Base-by-base conservation (phyloP, 2,329 filamentous ascomycete species). In the Rhynchosporium secalis region DNA sequence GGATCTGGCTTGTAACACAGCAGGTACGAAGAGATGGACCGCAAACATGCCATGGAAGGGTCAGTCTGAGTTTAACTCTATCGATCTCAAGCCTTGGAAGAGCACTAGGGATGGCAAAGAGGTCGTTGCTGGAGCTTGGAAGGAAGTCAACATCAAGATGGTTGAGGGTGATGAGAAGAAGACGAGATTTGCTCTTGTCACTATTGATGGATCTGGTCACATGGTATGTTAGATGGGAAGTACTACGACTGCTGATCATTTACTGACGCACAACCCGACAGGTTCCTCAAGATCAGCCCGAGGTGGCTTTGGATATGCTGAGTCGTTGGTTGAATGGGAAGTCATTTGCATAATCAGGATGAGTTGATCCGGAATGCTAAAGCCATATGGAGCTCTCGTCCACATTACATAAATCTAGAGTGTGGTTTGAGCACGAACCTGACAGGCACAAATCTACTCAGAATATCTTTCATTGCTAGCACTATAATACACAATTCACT, bases 1-100 rank as follows among this genome's bases (percentile, higher is more conserved):
- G 61, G 83, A 86, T 73, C 84, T 83, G 69, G 80, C 83, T 62
- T 86, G 83, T 73, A 86, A 86, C 71, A 71, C 69, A 3, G 67
- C 68, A 2, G 68, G 68, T 20, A 65, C 65, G 8, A 64, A 71
- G 63, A 59, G 75, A 33, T 78, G 75, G 75, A 76, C 77, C 20
- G 75, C 74, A 20, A 73, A 70, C 9, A 72, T 80, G 71, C 63
- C 70, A 2, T 81, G 78, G 78, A 77, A 76, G 57, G 78, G 78
- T 1, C 78, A 79, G 67, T 71, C 77, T 2, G 76, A 75, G 10
- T 80, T 79, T 68, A 73, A 73, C 0, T 69, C 74, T 6, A 72
- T 76, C 67, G 60, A 63, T 4, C 46, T 70, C 45, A 66, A 64
- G 54, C 63, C 66, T 2, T 70, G 67, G 68, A 65, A 60, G 47